phyloP scores from a whole-genome alignment of 345 rosid species.

The Arabidopsis arenosa region DNA sequence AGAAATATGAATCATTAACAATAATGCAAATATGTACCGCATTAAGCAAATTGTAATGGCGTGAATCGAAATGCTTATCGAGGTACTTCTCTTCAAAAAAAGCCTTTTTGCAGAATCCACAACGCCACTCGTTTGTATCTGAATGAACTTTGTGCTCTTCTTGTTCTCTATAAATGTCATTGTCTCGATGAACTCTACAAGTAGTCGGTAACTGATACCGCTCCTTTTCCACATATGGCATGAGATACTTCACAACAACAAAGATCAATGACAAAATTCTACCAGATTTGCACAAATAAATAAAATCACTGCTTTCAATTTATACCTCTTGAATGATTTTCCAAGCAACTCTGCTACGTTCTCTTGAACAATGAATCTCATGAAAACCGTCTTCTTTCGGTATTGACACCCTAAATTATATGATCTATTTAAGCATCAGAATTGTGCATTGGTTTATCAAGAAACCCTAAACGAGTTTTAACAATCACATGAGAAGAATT shows the following conservation, averaged over 20 bases:
- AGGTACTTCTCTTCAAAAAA: conserved; percentile 70
- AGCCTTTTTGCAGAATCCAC: conserved; percentile 69
- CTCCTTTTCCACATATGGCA: conserved; percentile 67
- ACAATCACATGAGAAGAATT: not conserved
- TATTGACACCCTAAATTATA: not conserved
- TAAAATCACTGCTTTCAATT: not conserved
- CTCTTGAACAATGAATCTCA: conserved; percentile 74
- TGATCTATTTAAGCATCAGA: conserved; percentile 17
- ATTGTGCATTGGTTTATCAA: not conserved
- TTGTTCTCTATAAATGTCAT: conserved; percentile 70
- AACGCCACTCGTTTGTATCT: conserved; percentile 66
- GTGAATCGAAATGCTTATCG: conserved; percentile 67
- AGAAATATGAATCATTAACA: not conserved
- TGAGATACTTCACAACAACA: conserved; percentile 60
- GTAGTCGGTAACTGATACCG: conserved; percentile 50
- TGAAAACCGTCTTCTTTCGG: conserved; percentile 18
- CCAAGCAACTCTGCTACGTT: conserved; percentile 74
- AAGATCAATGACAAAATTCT: not conserved
- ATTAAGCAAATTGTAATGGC: conserved; percentile 62
- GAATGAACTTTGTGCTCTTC: conserved; percentile 63
- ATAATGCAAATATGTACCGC: conserved; percentile 41
- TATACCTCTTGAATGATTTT: conserved; percentile 59
- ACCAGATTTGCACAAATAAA: not conserved
- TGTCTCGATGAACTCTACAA: conserved; percentile 62
- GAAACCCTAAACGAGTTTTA: not conserved